Evolutionary conservation across 805 yeast genomes (phyloP), one percentile per base, ranked within the genome.

Genomic region (Tetrapisispora pingtungensis): DNA sequence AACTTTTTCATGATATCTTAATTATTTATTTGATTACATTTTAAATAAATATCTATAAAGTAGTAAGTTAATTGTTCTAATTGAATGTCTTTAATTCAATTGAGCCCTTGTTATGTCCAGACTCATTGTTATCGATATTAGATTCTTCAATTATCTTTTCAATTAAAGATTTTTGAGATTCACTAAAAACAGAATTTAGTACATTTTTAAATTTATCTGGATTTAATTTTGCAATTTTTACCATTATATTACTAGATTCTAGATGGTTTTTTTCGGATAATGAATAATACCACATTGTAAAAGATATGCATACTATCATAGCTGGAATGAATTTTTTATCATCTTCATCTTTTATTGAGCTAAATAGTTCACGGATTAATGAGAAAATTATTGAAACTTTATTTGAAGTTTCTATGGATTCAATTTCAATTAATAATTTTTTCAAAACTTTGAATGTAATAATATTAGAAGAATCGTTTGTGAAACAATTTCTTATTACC

Each of bases 181-280:
- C 59, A 28, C 64, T 64, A 15, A 80, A 57, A 0, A 54, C 53
- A 0, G 55, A 58, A 24, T 58, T 66, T 13, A 80, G 67, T 3
- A 71, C 74, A 0, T 40, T 34, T 49, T 80, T 81, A 64, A 81
- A 81, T 8, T 65, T 55, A 1, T 55, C 62, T 0, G 79, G 67
- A 46, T 70, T 65, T 41, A 69, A 56, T 14, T 65, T 61, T 14
- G 79, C 67, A 45, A 82, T 61, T 8, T 67, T 66, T 27, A 78
- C 37, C 40, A 81, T 48, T 47, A 75, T 73, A 13, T 66, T 69
- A 46, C 71, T 77, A 6, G 73, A 54, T 39, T 76, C 77, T 1
- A 50, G 50, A 14, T 57, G 55, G 10, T 54, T 49, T 3, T 50
- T 48, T 2, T 40, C 36, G 15, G 36, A 57, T 47, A 40, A 52